Evolutionary conservation across 139 green algal genomes (phyloP).

Genomic region (Nannochloris sp.): DNA sequence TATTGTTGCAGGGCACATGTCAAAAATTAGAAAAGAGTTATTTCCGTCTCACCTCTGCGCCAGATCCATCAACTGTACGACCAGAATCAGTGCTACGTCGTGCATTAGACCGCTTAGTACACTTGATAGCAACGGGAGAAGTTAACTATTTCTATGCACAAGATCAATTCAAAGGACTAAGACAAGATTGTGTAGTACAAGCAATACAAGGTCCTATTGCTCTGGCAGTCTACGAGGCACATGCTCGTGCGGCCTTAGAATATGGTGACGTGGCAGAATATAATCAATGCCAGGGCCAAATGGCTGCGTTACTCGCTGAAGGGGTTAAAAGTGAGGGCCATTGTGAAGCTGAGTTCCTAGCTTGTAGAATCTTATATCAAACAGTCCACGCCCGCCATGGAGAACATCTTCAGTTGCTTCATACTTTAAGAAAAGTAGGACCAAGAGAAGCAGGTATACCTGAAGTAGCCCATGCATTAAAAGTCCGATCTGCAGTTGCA

Average conservation of each 20-base stretch:
- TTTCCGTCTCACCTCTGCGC: conserved; percentile 71
- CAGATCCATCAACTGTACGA: conserved; percentile 58
- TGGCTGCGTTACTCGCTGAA: conserved; percentile 30
- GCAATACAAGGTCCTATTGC: conserved; percentile 37
- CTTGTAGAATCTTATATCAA: conserved; percentile 63
- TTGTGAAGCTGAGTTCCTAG: conserved; percentile 49
- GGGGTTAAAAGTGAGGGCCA: conserved; percentile 35
- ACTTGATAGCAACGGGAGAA: conserved; percentile 24
- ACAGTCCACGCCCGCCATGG: conserved; percentile 43
- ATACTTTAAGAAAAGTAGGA: conserved; percentile 37
- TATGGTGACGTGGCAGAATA: conserved; percentile 82
- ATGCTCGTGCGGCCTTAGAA: conserved; percentile 69
- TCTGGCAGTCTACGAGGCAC: conserved; percentile 69
- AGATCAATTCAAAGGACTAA: conserved; percentile 89
- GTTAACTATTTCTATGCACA: conserved; percentile 62
- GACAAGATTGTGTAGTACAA: conserved; percentile 86
- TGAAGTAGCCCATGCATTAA: conserved; percentile 52
- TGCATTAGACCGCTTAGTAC: conserved; percentile 51
- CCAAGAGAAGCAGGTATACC: conserved; percentile 18
- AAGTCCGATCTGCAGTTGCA: conserved; percentile 34
- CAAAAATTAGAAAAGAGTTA: conserved; percentile 81
- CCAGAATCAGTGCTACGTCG: conserved; percentile 52
- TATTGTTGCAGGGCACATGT: conserved; percentile 54
- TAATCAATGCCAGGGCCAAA: conserved; percentile 86
- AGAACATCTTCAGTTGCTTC: conserved; percentile 44